These are phyloP conservation scores for Paramarasmius palmivorus DNA, from an alignment of 1,284 basidiomycete genomes.

Conservation along the genomic window DNA sequence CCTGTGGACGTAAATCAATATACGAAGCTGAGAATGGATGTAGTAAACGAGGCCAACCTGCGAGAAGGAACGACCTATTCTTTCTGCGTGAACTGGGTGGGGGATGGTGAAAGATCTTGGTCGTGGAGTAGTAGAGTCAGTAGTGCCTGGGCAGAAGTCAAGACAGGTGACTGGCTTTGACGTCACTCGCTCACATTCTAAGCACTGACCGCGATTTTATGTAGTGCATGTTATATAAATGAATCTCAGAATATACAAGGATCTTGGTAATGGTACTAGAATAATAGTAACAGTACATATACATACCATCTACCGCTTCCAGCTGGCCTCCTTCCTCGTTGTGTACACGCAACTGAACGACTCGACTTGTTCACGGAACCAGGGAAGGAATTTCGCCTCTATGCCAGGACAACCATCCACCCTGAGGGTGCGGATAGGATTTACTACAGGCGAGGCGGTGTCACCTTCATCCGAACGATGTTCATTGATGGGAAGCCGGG, in stretches of 20 bases:
- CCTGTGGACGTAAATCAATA: conserved; percentile 31
- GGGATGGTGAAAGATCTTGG: too few relatives aligned
- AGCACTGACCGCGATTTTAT: too few relatives aligned
- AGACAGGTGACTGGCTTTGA: too few relatives aligned
- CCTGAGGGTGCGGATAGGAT: conserved; percentile 41
- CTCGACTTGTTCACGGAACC: conserved; percentile 59
- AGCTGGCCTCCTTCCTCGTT: conserved; percentile 45
- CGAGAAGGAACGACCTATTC: conserved; percentile 67
- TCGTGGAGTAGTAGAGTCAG: too few relatives aligned
- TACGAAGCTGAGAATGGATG: too few relatives aligned
- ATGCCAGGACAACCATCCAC: conserved; percentile 58
- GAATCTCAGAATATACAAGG: too few relatives aligned
- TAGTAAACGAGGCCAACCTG: conserved; percentile 35
- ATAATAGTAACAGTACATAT: too few relatives aligned
- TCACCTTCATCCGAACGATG: conserved; percentile 10
- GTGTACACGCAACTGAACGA: conserved; percentile 60
- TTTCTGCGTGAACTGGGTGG: conserved; percentile 55
- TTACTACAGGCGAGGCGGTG: too few relatives aligned
- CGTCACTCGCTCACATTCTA: too few relatives aligned
- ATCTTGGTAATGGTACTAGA: too few relatives aligned
- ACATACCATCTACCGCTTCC: conserved; percentile 35
- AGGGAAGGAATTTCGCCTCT: conserved; percentile 56
- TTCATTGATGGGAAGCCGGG: conserved; percentile 29
- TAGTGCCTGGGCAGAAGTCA: too few relatives aligned
- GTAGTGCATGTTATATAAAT: too few relatives aligned